Evolutionary conservation across 257 asterid species (phyloP), one percentile per base, ranked within the genome.

Genomic region (Solanum commersonii): DNA sequence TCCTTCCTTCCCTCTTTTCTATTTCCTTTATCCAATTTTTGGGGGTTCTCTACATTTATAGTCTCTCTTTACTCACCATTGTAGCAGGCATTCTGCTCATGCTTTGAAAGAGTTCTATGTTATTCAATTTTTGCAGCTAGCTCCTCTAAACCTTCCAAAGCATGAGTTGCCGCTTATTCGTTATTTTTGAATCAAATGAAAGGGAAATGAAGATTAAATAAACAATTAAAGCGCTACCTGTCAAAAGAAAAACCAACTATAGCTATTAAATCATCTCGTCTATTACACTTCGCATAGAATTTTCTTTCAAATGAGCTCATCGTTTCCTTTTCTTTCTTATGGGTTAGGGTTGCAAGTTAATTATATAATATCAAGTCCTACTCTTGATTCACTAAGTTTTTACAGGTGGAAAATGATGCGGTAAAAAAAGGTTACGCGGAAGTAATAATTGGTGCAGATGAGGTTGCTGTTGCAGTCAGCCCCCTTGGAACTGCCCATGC

Each of bases 401-500:
- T 92, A 91, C 97, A 96, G 99, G 90, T 96, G 90, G 99, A 96
- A 90, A 93, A 95, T 85, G 89, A 83, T 40, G 92, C 88, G 11
- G 87, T 88, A 84, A 73, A 89, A 0, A 92, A 83, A 84, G 98
- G 98, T 74, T 96, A 94, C 87, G 94, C 93, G 5, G 96, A 95
- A 93, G 94, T 94, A 63, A 91, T 88, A 9, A 87, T 96, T 82
- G 93, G 94, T 35, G 92, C 93, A 16, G 96, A 96, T 88, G 99
- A 96, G 91, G 96, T 96, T 86, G 97, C 93, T 22, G 95, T 96
- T 67, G 96, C 95, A 27, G 93, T 93, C 89, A 94, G 98, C 88
- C 93, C 95, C 6, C 89, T 90, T 52, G 99, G 98, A 87, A 91
- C 93, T 18, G 99, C 98, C 22, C 99, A 96, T 89, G 99, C 98